Evolutionary conservation across 768 basidiomycete species (phyloP), one percentile per base, ranked within the genome.

Genomic region (Russula lepida): DNA sequence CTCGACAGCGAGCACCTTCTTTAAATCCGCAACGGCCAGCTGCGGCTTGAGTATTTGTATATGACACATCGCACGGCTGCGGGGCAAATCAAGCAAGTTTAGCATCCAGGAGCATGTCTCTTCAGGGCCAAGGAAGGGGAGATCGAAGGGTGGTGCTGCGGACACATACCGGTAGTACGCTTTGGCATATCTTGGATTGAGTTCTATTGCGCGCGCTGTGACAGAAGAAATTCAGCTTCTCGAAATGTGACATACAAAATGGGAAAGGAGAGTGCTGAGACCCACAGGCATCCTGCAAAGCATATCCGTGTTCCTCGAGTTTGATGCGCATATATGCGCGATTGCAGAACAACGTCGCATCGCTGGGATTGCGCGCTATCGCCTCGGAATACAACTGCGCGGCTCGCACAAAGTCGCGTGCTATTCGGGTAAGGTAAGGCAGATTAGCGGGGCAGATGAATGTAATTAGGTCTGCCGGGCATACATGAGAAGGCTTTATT

Each of bases 261-360:
- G 30, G 17, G 4, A 37, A 19, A 37, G 13, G 47, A 41, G 17
- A 32, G 41, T 6, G 19, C 3, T 35, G 35, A 37, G 41, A 81
- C 88, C 71, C 69, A 94, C 93, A 83, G 44, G 92, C 84, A 76
- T 98, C 95, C 30, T 77, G 76, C 28, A 95, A 81, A 17, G 94
- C 97, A 69, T 94, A 93, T 3, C 97, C 97, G 68, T 89, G 88
- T 74, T 99, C 86, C 72, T 99, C 89, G 58, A 98, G 74, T 75
- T 91, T 97, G 74, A 95, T 92, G 54, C 95, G 83, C 15, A 90
- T 82, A 73, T 92, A 90, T 2, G 97, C 93, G 39, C 95, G 82
- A 74, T 98, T 98, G 70, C 89, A 94, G 89, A 91, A 98, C 55
- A 95, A 73, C 15, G 92, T 94, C 55, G 93, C 76, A 68, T 98